Conservation (phyloP, 1,284 basidiomycete species). For the Irpex sp. region DNA sequence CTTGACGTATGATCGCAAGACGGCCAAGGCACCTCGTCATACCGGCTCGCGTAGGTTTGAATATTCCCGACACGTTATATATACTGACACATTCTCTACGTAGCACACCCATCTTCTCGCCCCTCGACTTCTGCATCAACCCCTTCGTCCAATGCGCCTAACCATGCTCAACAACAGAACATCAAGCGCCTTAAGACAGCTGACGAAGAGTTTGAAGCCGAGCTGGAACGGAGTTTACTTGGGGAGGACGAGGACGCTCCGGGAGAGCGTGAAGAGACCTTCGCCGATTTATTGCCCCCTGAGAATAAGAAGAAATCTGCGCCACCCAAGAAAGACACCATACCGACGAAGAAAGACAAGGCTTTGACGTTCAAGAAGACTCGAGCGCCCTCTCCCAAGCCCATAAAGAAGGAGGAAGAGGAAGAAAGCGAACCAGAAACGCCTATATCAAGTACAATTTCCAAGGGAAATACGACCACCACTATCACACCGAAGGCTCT, state of each 20-base stretch:
- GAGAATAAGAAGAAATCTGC: constrained; percentile 13
- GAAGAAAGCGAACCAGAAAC: constrained; percentile 31
- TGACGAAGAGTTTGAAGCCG: constrained; percentile 30
- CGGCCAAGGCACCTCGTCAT: constrained; percentile 31
- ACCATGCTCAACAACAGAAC: constrained; percentile 8
- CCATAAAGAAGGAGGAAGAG: constrained; percentile 30
- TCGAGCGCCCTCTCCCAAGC: background rate
- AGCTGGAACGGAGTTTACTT: constrained; percentile 23
- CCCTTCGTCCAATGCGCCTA: constrained; percentile 11
- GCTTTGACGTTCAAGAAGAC: constrained; percentile 4
- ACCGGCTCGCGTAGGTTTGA: constrained; percentile 41
- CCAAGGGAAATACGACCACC: background rate
- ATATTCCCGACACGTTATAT: background rate
- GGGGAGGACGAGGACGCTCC: constrained; percentile 37
- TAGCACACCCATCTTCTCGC: constrained; percentile 18
- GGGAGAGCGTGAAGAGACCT: constrained; percentile 41
- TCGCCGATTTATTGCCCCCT: constrained; percentile 21
- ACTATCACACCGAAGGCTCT: constrained; percentile 2
- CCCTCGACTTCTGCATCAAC: constrained; percentile 16
- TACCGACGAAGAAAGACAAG: background rate
- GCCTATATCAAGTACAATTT: constrained; percentile 6
- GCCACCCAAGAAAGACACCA: constrained; percentile 11
- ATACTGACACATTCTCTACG: constrained; percentile 1
- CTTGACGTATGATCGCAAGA: constrained; percentile 50
- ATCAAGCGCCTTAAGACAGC: background rate